Conservation (phyloP, 129 eudicot genomes). For the Tagetes erecta region DNA sequence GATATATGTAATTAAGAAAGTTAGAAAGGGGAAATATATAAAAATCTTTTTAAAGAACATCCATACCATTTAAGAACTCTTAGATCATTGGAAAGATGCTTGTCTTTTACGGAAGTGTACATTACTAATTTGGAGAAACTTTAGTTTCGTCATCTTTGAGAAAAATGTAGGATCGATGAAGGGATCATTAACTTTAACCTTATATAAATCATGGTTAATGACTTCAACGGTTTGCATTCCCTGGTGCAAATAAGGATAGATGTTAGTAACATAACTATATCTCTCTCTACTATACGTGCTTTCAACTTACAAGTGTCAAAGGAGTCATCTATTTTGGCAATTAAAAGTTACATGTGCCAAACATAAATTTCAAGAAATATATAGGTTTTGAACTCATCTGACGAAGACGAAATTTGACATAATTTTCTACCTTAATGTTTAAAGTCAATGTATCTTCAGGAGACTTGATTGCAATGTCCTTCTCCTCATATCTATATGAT, state of each 20-base stretch:
- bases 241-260: not conserved
- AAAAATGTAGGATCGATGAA: slow-evolving; percentile 15
- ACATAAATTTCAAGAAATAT: no score
- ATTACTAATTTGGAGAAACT: slow-evolving; percentile 17
- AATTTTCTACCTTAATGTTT: no score
- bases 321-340: not conserved
- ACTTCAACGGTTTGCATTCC: slow-evolving; percentile 10
- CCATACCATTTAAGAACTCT: slow-evolving; percentile 21
- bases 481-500: not conserved
- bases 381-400: no score
- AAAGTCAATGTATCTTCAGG: not conserved
- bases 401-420: no score
- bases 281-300: not conserved
- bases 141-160: slow-evolving; percentile 17
- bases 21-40: no score
- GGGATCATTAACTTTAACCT: not conserved
- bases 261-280: not conserved
- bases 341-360: no score
- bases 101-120: slow-evolving; percentile 15
- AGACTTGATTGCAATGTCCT: slow-evolving; percentile 13
- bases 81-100: slow-evolving; percentile 26
- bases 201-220: slow-evolving; percentile 16
- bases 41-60: slow-evolving; percentile 9
- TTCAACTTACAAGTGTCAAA: not conserved
- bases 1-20: no score